These are phyloP conservation scores for Backusella mclennaniae DNA, from an alignment of 192 early-diverging fungal species.

Conservation along the genomic window DNA sequence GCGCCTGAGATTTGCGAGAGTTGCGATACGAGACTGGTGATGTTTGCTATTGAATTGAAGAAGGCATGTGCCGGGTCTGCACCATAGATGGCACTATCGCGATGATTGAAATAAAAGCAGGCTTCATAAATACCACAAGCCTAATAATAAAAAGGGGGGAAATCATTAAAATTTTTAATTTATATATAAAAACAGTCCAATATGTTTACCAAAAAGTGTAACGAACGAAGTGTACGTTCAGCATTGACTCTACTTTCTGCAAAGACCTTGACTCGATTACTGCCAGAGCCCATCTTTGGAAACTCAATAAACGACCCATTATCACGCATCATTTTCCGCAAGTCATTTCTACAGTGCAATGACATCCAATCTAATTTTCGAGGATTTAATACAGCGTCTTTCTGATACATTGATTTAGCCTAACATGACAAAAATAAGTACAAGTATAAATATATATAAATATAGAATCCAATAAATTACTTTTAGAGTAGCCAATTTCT, in stretches of 20 bases:
- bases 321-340: conserved; percentile 71
- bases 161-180: neutral
- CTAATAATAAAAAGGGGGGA: neutral
- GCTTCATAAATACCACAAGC: conserved; percentile 37
- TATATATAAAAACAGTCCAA: neutral
- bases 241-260: conserved; percentile 68
- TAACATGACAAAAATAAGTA: conserved; percentile 30
- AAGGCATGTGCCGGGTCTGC: conserved; percentile 27
- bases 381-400: conserved; percentile 43
- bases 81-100: conserved; percentile 31
- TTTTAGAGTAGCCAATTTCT: conserved; percentile 40
- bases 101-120: conserved; percentile 27
- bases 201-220: conserved; percentile 65
- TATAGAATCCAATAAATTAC: conserved; percentile 4
- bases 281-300: conserved; percentile 57
- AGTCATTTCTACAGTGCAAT: conserved; percentile 55
- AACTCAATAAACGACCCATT: conserved; percentile 65
- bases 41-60: conserved; percentile 27
- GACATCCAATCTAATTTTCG: conserved; percentile 84
- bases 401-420: conserved; percentile 46
- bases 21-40: conserved; percentile 41
- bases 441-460: neutral
- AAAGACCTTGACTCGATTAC: conserved; percentile 53
- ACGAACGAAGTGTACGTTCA: conserved; percentile 63
- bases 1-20: conserved; percentile 54